phyloP scores from a whole-genome alignment of 495 filamentous ascomycete genomes.

The Aspergillus bridgeri region DNA sequence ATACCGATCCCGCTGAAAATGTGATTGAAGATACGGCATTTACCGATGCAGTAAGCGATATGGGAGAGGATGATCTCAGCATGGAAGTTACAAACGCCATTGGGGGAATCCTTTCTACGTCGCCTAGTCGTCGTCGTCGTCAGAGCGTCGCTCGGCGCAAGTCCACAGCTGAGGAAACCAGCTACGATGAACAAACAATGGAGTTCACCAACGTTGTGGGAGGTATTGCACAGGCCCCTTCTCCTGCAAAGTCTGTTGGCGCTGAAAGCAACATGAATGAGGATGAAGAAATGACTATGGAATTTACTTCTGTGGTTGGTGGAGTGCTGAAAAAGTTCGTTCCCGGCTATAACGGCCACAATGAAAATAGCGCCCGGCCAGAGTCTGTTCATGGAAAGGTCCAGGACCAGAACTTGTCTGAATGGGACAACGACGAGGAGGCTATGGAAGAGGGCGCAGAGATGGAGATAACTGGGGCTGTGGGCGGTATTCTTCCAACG shows the following conservation, averaged over 20 bases:
- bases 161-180: constrained; percentile 38
- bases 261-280: constrained; percentile 47
- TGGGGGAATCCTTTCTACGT: constrained; percentile 70
- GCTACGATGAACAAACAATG: constrained; percentile 65
- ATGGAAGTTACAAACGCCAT: constrained; percentile 84
- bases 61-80: constrained; percentile 63
- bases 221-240: constrained; percentile 46
- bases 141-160: constrained; percentile 36
- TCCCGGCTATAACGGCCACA: constrained; percentile 8
- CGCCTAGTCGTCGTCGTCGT: constrained; percentile 27
- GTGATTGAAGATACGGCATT: constrained; percentile 2
- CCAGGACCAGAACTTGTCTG: constrained; percentile 22
- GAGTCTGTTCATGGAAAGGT: constrained; percentile 22
- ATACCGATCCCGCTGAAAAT: constrained; percentile 52
- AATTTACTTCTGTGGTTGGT: constrained; percentile 71
- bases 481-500: constrained; percentile 62
- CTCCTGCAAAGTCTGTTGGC: constrained; percentile 36
- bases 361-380: constrained; percentile 25
- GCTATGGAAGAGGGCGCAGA: constrained; percentile 44
- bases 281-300: constrained; percentile 76
- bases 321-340: constrained; percentile 52
- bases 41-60: constrained; percentile 25
- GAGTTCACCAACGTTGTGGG: constrained; percentile 75
- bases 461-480: constrained; percentile 73
- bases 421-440: constrained; percentile 32